Base-by-base conservation (phyloP, 169 alveolate species). In the Eimeria necatrix region DNA sequence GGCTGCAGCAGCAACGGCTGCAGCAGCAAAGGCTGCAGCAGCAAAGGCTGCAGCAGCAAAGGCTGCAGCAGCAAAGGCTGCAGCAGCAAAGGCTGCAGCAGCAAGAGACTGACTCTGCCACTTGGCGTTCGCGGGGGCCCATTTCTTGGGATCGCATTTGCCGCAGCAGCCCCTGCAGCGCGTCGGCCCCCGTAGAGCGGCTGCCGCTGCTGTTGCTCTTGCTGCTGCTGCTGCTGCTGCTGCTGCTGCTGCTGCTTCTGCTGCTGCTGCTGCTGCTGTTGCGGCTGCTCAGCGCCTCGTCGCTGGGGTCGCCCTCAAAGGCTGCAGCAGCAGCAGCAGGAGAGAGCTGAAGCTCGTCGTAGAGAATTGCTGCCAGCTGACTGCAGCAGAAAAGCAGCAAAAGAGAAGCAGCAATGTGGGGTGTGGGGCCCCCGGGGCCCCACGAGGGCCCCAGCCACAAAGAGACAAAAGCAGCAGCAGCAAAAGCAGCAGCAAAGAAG, bases 101-200 rank as follows among this genome's bases (percentile, higher is more conserved):
- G 20, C 4, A 12, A 8, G 52, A 49, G 64, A 52, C 89, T 5
- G 49, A 80, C 89, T 10, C 70, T 6, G 89, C 89, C 73, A 80
- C 89, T 80, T 80, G 70, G 18, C 53, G 22, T 4, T 14, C 14
- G 41, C n/a, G 89, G 16, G 89, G 49, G 41, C 52, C 89, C 51
- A 5, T 24, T 59, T 51, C 71, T 32, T 80, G 7, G 7, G 89
- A 80, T 14, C 48, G 89, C 5, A 71, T 71, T 48, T 49, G 71
- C 41, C 89, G 89, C 18, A 80, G 89, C 89, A 80, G n/a, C 52
- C 71, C 89, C 73, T 80, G 89, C 89, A 80, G 20, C 22, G 89
- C 89, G n/a, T 80, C 70, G 2, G 89, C 89, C 0, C 89, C 73
- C 5, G 89, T 80, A 52, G 89, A 80, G 10, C 89, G 70, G 52